Conservation (phyloP, 495 filamentous ascomycete genomes). For the Ramalina intermedia region DNA sequence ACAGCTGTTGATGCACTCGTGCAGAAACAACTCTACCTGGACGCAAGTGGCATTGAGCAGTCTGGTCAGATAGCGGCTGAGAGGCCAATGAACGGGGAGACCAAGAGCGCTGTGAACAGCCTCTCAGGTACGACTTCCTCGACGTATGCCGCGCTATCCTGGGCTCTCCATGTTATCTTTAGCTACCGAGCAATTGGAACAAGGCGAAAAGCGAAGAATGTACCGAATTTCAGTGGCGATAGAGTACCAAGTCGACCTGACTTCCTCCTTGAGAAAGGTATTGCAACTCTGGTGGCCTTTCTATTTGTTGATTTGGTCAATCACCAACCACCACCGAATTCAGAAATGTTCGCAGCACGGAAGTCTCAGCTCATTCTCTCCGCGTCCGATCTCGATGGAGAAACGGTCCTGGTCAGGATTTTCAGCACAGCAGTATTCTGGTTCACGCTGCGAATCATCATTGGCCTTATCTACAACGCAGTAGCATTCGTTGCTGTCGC, state of each 20-base stretch:
- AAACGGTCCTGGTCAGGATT: neutral
- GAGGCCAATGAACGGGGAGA: neutral
- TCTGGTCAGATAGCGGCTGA: neutral
- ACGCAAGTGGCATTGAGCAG: slow-evolving; percentile 1
- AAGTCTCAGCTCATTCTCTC: neutral
- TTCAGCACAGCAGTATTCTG: neutral
- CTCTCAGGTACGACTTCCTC: too few relatives aligned
- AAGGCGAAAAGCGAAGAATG: too few relatives aligned
- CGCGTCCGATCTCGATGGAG: neutral
- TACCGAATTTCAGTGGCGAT: too few relatives aligned
- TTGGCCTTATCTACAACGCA: neutral
- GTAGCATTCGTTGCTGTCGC: neutral
- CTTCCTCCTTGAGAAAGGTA: too few relatives aligned
- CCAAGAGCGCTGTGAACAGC: too few relatives aligned
- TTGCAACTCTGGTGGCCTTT: too few relatives aligned
- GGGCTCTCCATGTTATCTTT: too few relatives aligned
- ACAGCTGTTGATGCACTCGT: slow-evolving; percentile 3
- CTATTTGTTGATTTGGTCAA: too few relatives aligned
- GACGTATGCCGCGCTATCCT: too few relatives aligned
- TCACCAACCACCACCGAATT: too few relatives aligned
- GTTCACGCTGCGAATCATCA: neutral
- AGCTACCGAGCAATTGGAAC: too few relatives aligned
- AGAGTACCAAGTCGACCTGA: too few relatives aligned
- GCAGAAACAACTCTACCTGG: slow-evolving; percentile 1
- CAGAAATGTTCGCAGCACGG: neutral